A percentile compares a stretch with the other conserved stretches of the same genome.
Conservation (phyloP, 148 eudicot species). For the Pouteria glomerata region DNA sequence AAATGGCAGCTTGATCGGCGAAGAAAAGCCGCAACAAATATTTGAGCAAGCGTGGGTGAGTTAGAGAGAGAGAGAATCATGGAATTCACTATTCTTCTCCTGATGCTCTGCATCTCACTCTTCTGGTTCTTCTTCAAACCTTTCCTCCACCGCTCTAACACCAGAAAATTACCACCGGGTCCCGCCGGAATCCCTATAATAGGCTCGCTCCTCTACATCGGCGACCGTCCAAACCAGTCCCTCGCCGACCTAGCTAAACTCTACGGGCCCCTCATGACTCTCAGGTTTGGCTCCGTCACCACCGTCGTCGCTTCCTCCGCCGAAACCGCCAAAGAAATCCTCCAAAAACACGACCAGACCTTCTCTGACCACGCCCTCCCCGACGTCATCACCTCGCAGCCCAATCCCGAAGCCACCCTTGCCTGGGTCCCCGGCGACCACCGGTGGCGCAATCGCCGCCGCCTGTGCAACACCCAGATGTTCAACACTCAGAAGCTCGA, state of each 20-base stretch:
- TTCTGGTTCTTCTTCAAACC: background rate
- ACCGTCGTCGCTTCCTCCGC: conserved; percentile 13
- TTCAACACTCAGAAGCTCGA: conserved; percentile 1
- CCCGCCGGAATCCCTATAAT: conserved; percentile 10
- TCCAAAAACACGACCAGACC: conserved; percentile 8
- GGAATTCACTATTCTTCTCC: background rate
- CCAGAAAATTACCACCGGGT: background rate
- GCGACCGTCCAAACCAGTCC: conserved; percentile 4
- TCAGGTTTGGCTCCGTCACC: background rate
- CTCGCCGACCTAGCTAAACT: conserved; percentile 7
- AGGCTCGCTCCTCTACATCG: conserved; percentile 9
- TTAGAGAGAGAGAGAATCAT: no score
- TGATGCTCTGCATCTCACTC: background rate
- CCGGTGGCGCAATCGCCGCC: conserved; percentile 10
- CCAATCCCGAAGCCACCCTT: conserved; percentile 7
- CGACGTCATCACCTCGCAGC: background rate
- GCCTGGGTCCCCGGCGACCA: background rate
- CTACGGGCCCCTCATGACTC: conserved; percentile 10
- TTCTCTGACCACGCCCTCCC: background rate
- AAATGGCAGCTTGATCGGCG: no score
- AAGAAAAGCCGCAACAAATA: no score
- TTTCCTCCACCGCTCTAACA: background rate
- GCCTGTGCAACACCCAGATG: conserved; percentile 5
- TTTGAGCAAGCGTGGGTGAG: no score
- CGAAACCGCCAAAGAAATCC: conserved; percentile 7